Percentiles rank a stretch among this genome's conserved stretches.
Conservation (phyloP, 2,329 filamentous ascomycete genomes). For the Venturia nashicola region DNA sequence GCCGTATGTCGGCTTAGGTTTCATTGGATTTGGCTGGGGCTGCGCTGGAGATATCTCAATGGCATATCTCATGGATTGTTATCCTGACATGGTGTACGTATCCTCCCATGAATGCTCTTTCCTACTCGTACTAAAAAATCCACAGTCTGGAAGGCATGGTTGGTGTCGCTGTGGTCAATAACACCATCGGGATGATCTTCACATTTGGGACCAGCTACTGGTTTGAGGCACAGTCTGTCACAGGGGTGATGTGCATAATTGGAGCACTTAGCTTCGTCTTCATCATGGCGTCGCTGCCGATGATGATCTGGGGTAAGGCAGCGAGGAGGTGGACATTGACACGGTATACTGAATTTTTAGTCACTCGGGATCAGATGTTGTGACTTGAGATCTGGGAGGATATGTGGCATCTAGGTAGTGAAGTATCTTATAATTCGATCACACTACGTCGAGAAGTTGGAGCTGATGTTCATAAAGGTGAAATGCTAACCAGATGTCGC, state of each 20-base stretch:
- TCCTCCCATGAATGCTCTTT: neutral
- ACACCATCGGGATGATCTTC: slow-evolving; percentile 6
- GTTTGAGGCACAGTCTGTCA: slow-evolving; percentile 3
- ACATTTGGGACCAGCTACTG: slow-evolving; percentile 3
- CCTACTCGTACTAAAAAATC: neutral
- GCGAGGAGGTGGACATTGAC: neutral
- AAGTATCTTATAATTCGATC: neutral
- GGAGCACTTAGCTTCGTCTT: neutral
- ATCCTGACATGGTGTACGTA: slow-evolving; percentile 6
- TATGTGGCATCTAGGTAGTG: neutral
- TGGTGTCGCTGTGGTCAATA: slow-evolving; percentile 1
- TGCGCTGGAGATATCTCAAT: slow-evolving; percentile 40
- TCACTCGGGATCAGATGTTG: neutral
- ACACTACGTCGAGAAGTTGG: neutral
- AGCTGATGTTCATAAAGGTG: neutral
- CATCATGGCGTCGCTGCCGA: slow-evolving; percentile 5
- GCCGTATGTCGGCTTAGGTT: slow-evolving; percentile 43
- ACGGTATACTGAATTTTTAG: neutral
- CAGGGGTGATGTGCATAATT: slow-evolving; percentile 1
- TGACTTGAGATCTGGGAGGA: neutral
- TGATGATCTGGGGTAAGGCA: slow-evolving; percentile 3
- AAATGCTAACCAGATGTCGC: neutral
- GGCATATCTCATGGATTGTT: slow-evolving; percentile 7
- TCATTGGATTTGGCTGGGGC: slow-evolving; percentile 48
- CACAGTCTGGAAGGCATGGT: slow-evolving; percentile 4